Evolutionary conservation across 2,329 filamentous ascomycete species (phyloP), one percentile per base, ranked within the genome.

Genomic region (Chalaropsis ovoidea): DNA sequence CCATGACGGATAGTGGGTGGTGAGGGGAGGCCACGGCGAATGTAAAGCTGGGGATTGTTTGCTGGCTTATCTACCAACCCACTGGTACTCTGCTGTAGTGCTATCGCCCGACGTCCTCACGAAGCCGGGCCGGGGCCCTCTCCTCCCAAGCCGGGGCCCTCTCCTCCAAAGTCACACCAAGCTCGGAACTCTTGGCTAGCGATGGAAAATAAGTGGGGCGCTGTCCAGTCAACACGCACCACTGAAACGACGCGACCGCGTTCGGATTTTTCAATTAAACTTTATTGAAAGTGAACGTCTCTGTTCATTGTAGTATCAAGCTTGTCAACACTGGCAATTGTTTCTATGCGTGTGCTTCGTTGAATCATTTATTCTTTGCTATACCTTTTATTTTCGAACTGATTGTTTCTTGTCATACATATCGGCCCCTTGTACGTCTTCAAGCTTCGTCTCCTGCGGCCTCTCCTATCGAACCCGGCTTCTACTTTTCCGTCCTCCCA

Each of bases 1-100:
- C 78, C 65, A 81, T 84, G 77, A 82, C 74, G 77, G 47, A 66
- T 3, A 54, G 45, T 13, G 45, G 35, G 24, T 52, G 66, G 66
- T 67, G 39, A 42, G 47, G 31, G 11, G 19, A 27, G 24, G 39
- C 35, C 8, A 1, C 22, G 58, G 58, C 22, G n/a, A n/a, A n/a
- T n/a, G n/a, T n/a, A n/a, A n/a, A n/a, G n/a, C n/a, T n/a, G n/a
- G n/a, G n/a, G n/a, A n/a, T n/a, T n/a, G n/a, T n/a, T n/a, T n/a
- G 31, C 31, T 31, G 31, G 31, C 31, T 6, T 31, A 31, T 31
- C 31, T 31, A 6, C 31, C 31, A 31, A 6, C 31, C 31, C 31
- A n/a, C n/a, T n/a, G n/a, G n/a, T 31, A 31, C 6, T 31, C 31
- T 31, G 31, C 31, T 31, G 6, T 6, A 31, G 31, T 6, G 31